Evolutionary conservation across 352 stramenopile species (phyloP).

Genomic region (Aphanomyces euteiches): DNA sequence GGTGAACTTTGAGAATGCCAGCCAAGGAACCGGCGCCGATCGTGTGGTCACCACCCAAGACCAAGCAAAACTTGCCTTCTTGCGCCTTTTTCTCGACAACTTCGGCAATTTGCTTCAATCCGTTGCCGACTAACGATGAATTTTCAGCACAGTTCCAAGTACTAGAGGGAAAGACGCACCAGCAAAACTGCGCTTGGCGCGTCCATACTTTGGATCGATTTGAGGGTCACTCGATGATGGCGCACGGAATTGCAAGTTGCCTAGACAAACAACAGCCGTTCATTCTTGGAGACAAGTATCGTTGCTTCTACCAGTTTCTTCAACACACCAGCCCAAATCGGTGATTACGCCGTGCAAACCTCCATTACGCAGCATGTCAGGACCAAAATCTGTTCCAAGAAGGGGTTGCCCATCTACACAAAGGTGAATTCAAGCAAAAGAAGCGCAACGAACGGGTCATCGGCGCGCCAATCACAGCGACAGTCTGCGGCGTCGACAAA

Average conservation of each 20-base stretch:
- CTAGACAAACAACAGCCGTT: neutral
- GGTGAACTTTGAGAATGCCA: constrained; percentile 86
- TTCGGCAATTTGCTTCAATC: constrained; percentile 72
- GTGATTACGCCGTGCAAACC: constrained; percentile 72
- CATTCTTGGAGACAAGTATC: neutral
- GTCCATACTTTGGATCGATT: constrained; percentile 63
- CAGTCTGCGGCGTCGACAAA: constrained; percentile 58
- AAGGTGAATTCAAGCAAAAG: neutral
- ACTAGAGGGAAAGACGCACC: constrained; percentile 36
- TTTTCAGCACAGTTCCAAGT: constrained; percentile 5
- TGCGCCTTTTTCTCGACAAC: constrained; percentile 83
- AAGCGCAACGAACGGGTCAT: constrained; percentile 66
- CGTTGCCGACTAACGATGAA: constrained; percentile 70
- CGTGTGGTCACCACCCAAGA: constrained; percentile 95
- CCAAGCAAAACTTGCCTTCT: constrained; percentile 92
- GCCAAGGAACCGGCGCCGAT: constrained; percentile 92
- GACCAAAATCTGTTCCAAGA: constrained; percentile 69
- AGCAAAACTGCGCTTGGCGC: constrained; percentile 73
- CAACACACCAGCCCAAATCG: constrained; percentile 77
- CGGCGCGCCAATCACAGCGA: constrained; percentile 77
- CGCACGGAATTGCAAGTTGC: constrained; percentile 66
- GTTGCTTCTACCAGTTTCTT: constrained; percentile 54
- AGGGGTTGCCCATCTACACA: constrained; percentile 70
- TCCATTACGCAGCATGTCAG: constrained; percentile 68
- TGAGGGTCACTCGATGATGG: constrained; percentile 51